Percentiles rank a stretch among this genome's conserved stretches.
These are phyloP conservation scores for Thinopyrum elongatum DNA, from an alignment of 176 grass and related monocot species.

Conservation along the genomic window DNA sequence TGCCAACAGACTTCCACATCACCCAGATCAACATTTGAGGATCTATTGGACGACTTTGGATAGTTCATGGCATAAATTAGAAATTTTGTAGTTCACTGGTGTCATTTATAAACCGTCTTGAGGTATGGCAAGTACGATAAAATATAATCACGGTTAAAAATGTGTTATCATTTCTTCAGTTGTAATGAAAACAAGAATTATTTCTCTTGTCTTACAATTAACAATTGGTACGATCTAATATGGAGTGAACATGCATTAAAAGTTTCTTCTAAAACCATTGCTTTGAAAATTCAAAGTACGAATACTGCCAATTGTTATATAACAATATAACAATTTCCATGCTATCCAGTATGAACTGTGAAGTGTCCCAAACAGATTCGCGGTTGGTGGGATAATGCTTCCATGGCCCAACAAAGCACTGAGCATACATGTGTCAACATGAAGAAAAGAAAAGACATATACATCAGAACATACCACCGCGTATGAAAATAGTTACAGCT, in stretches of 20 bases:
- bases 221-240: neutral
- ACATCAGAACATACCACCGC: constrained; percentile 65
- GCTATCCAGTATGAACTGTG: neutral
- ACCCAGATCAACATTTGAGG: neutral
- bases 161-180: neutral
- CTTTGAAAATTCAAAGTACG: neutral
- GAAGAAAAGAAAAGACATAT: neutral
- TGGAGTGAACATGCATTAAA: neutral
- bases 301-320: neutral
- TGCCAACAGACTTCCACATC: neutral
- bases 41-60: neutral
- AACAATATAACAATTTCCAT: neutral
- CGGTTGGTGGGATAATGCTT: neutral
- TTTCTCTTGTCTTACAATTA: neutral
- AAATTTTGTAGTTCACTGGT: neutral
- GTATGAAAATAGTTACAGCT: constrained; percentile 97
- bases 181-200: neutral
- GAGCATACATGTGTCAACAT: neutral
- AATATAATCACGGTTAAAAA: neutral
- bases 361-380: neutral
- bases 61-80: neutral
- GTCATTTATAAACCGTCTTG: neutral
- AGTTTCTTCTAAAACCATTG: neutral
- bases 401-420: neutral
- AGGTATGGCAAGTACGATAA: neutral